phyloP scores from a whole-genome alignment of 2,329 filamentous ascomycete species.

The Colletotrichum sp. region DNA sequence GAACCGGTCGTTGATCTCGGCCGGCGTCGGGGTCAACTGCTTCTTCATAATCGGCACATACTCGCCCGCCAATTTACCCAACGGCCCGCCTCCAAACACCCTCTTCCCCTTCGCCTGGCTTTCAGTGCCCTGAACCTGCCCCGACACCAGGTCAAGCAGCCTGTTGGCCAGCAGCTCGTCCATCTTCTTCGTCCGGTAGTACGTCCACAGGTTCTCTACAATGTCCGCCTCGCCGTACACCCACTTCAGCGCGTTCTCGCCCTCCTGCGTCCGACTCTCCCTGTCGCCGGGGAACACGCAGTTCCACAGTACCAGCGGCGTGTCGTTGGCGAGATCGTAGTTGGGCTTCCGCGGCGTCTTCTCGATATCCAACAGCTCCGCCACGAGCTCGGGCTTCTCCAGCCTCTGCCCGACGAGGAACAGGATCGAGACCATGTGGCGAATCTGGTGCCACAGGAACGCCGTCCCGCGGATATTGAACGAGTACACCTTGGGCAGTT shows the following conservation, averaged over 20 bases:
- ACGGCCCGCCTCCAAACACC: constrained; percentile 62
- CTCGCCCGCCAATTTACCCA: constrained; percentile 52
- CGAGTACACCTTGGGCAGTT: constrained; percentile 75
- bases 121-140: constrained; percentile 29
- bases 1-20: constrained; percentile 65
- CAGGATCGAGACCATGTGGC: constrained; percentile 90
- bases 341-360: constrained; percentile 77
- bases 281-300: constrained; percentile 76
- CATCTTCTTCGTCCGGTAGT: constrained; percentile 86
- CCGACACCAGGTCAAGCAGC: constrained; percentile 68
- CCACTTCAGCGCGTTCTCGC: constrained; percentile 73
- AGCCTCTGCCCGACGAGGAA: constrained; percentile 91
- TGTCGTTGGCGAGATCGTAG: constrained; percentile 91
- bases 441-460: constrained; percentile 98
- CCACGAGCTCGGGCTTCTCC: constrained; percentile 75
- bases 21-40: constrained; percentile 50
- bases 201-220: constrained; percentile 78
- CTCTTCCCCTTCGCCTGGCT: constrained; percentile 26
- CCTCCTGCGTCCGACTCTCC: constrained; percentile 34
- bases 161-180: constrained; percentile 84
- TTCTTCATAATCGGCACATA: constrained; percentile 63
- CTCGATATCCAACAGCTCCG: constrained; percentile 74
- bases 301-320: constrained; percentile 93
- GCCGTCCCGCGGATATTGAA: constrained; percentile 90
- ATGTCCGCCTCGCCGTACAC: constrained; percentile 70